Percentiles rank a stretch among this genome's conserved stretches.
Conservation (phyloP, 495 filamentous ascomycete genomes). For the Pseudevernia furfuracea region DNA sequence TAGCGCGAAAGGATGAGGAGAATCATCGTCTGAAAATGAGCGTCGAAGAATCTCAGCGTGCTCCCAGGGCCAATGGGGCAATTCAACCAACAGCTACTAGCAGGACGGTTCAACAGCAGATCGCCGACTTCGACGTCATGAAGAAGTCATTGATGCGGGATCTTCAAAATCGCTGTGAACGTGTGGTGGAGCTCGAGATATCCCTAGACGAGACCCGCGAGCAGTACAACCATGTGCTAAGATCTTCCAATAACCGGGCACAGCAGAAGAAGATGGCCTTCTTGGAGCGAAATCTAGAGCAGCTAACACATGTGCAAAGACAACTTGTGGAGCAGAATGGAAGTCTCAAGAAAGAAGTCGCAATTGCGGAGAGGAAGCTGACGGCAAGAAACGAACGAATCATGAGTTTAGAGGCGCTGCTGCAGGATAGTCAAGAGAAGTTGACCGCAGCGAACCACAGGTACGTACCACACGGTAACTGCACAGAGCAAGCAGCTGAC, state of each 20-base stretch:
- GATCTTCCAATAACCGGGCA: constrained; percentile 90
- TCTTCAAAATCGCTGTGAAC: constrained; percentile 94
- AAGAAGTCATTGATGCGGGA: constrained; percentile 99
- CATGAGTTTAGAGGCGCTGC: constrained; percentile 77
- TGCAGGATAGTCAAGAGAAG: constrained; percentile 97
- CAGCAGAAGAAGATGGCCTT: constrained; percentile 99
- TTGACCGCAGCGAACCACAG: constrained; percentile 89
- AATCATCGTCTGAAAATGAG: constrained; percentile 64
- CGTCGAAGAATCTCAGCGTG: constrained; percentile 68
- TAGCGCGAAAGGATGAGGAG: constrained; percentile 65
- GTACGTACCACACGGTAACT: constrained; percentile 29
- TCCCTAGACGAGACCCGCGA: constrained; percentile 92
- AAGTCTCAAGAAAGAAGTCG: constrained; percentile 95
- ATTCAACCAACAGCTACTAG: constrained; percentile 53
- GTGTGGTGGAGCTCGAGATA: constrained; percentile 96
- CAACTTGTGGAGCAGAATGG: constrained; percentile 97
- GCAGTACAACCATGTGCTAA: constrained; percentile 96
- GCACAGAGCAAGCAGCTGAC: constrained; percentile 3
- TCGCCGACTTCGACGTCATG: constrained; percentile 97
- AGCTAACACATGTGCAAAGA: constrained; percentile 91
- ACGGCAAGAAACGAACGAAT: constrained; percentile 96
- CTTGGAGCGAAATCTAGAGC: constrained; percentile 94
- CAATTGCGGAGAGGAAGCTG: constrained; percentile 94
- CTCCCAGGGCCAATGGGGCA: constrained; percentile 55
- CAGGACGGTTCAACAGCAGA: constrained; percentile 95